A percentile compares a stretch with the other conserved stretches of the same genome.
These are phyloP conservation scores for Silene noctiflora DNA, from an alignment of 179 eudicot species.

Conservation along the genomic window DNA sequence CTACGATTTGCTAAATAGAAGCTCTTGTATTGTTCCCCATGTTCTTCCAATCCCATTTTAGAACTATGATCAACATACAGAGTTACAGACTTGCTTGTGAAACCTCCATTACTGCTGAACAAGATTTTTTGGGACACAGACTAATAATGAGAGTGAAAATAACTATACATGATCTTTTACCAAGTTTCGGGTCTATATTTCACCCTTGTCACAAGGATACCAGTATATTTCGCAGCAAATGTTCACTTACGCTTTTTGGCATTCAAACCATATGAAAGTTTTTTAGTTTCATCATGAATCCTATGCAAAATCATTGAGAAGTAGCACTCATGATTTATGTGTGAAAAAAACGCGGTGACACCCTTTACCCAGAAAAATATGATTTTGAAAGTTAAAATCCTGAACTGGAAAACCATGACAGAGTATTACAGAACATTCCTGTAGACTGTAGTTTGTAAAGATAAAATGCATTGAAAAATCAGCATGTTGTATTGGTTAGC, in stretches of 20 bases:
- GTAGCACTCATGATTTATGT: too few relatives aligned
- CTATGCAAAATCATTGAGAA: too few relatives aligned
- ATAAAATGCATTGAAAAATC: background rate
- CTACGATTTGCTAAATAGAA: background rate
- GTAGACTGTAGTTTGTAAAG: background rate
- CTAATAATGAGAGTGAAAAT: background rate
- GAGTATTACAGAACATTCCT: background rate
- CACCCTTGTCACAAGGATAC: background rate
- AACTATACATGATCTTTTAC: background rate
- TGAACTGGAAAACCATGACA: background rate
- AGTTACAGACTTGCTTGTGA: too few relatives aligned
- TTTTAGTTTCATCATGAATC: background rate
- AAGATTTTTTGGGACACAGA: background rate
- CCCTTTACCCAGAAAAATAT: too few relatives aligned
- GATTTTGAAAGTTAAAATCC: too few relatives aligned
- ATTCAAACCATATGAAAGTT: background rate
- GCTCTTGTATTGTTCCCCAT: background rate
- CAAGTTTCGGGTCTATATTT: background rate
- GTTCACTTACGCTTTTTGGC: background rate
- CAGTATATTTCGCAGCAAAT: background rate
- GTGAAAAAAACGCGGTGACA: too few relatives aligned
- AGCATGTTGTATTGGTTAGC: too few relatives aligned
- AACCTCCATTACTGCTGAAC: too few relatives aligned
- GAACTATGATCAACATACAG: too few relatives aligned
- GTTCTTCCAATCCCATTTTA: background rate